A percentile compares a stretch with the other conserved stretches of the same genome.
phyloP scores from a whole-genome alignment of 371 early-diverging fungal genomes.

The Mucor circinelloides region DNA sequence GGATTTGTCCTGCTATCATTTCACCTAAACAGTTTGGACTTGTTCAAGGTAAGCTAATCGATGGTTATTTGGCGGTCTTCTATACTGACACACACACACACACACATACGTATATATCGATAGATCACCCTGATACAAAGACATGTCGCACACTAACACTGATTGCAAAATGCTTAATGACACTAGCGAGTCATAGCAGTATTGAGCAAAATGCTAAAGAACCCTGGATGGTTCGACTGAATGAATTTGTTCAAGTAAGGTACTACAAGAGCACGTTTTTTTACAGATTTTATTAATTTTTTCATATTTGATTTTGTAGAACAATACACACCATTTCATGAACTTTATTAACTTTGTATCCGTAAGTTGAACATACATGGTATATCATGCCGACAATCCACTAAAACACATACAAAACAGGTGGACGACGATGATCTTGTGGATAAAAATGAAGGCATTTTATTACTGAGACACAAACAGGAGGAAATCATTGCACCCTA shows the following conservation, averaged over 20 bases:
- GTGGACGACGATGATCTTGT: conserved; percentile 1
- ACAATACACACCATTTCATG: conserved; percentile 36
- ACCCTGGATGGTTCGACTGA: conserved; percentile 76
- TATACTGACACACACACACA: neutral
- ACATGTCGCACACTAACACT: conserved; percentile 73
- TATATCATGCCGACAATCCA: neutral
- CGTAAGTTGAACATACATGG: conserved; percentile 10
- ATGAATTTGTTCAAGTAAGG: conserved; percentile 53
- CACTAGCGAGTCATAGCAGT: conserved; percentile 68
- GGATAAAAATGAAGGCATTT: conserved; percentile 3
- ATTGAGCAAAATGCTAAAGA: conserved; percentile 78
- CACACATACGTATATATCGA: neutral
- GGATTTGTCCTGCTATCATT: conserved; percentile 85
- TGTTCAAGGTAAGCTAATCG: conserved; percentile 42
- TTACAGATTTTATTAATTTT: conserved; percentile 1
- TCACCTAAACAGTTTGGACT: conserved; percentile 81
- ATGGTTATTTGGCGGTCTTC: neutral
- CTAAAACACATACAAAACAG: neutral
- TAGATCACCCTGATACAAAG: conserved; percentile 67
- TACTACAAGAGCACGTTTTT: conserved; percentile 1
- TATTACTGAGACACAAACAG: conserved; percentile 15
- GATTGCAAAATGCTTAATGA: conserved; percentile 82
- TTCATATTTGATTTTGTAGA: conserved; percentile 18
- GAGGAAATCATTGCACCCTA: conserved; percentile 25
- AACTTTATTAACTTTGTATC: conserved; percentile 39